Evolutionary conservation across 2,329 filamentous ascomycete genomes (phyloP).

Genomic region (Ceratocystis albifundus): DNA sequence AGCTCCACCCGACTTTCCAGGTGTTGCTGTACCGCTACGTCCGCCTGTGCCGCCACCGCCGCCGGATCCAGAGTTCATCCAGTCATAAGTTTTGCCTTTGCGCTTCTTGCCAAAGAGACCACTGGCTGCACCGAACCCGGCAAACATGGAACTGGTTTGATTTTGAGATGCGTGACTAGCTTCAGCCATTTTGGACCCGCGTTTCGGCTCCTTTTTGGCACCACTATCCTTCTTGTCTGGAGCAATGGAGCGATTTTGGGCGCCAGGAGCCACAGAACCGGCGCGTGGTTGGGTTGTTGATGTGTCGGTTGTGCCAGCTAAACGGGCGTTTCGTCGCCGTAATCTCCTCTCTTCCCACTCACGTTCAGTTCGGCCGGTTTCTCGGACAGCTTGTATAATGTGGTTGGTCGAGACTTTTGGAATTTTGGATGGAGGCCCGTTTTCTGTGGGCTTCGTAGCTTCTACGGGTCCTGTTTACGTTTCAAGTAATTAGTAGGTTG

Average conservation of each 20-base stretch:
- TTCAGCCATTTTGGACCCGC: conserved; percentile 65
- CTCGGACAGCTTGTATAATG: conserved; percentile 44
- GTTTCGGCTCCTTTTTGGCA: conserved; percentile 79
- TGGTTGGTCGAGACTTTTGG: conserved; percentile 41
- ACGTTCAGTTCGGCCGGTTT: conserved; percentile 53
- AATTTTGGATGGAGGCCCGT: conserved; percentile 35
- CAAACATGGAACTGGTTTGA: conserved; percentile 64
- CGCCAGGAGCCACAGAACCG: conserved; percentile 47
- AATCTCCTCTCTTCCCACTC: conserved; percentile 62
- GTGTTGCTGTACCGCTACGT: conserved; percentile 42
- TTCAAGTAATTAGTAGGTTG: not conserved
- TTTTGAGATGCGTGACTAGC: conserved; percentile 75
- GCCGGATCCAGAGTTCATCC: conserved; percentile 52
- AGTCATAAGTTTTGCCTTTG: conserved; percentile 57
- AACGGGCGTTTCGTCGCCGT: conserved; percentile 53
- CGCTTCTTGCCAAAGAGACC: conserved; percentile 48
- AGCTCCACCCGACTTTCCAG: conserved; percentile 31
- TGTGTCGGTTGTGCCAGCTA: conserved; percentile 44
- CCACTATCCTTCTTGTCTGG: conserved; percentile 54
- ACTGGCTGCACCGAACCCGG: conserved; percentile 51
- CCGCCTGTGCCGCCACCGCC: conserved; percentile 26
- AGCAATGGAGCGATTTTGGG: conserved; percentile 47
- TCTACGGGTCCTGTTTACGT: conserved; percentile 24
- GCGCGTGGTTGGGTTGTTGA: conserved; percentile 39
- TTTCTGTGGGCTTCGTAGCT: conserved; percentile 19